Base-by-base conservation (phyloP, 2,329 filamentous ascomycete genomes). In the Fusarium equiseti region DNA sequence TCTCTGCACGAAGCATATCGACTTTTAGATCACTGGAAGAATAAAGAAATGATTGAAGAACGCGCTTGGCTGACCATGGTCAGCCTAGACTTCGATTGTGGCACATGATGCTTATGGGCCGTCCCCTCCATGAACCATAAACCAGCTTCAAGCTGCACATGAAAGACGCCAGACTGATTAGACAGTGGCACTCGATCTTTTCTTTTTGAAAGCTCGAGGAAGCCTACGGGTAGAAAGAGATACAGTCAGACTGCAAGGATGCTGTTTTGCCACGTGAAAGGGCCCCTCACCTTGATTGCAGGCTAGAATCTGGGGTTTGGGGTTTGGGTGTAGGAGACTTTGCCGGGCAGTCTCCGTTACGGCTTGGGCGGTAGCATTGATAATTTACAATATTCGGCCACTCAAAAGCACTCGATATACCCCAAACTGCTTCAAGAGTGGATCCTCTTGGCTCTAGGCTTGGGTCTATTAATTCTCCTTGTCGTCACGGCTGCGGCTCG, bases 401-500 rank as follows among this genome's bases (percentile, higher is more conserved):
- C 70, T 75, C 60, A 65, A 35, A 63, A 53, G 66, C 45, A 72
- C 29, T 66, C 58, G 40, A 59, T 68, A 59, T 38, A 51, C 64
- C 73, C 72, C 62, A 59, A 71, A 60, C 63, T 65, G 38, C 40
- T 51, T 59, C 22, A 40, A 60, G 48, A 69, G 74, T 75, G 73
- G 74, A 73, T 61, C 63, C 53, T 58, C 49, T 72, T 63, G 60
- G 65, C 61, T 70, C 69, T 70, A 68, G 68, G 62, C 66, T 63
- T 74, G 50, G 65, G 57, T 62, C 66, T 43, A 68, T 68, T 48
- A 50, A 59, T 56, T 65, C 49, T 61, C 26, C 62, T 70, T 66
- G 61, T 53, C 73, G 56, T 68, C 66, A 70, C 66, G 53, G 71
- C 53, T 66, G 67, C 54, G 44, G 55, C 52, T 72, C 54, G 58